These are phyloP conservation scores for Cryptosporidium tyzzeri DNA, from an alignment of 169 alveolate species.

Conservation along the genomic window DNA sequence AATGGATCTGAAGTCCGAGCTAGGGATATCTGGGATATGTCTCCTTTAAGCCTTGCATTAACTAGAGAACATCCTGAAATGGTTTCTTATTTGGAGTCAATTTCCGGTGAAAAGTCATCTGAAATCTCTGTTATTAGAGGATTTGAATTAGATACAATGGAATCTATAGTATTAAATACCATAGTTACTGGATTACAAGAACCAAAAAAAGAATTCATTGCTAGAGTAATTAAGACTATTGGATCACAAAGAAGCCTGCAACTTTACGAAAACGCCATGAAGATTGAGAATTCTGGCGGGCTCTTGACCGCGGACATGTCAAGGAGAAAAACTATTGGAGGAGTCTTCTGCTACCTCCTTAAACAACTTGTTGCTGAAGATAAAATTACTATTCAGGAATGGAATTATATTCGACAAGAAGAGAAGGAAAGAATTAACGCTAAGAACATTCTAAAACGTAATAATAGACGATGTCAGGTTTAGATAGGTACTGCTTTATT, in stretches of 20 bases:
- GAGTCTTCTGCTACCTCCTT: conserved; percentile 88
- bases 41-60: conserved; percentile 84
- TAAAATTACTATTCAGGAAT: conserved; percentile 85
- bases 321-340: conserved; percentile 89
- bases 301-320: conserved; percentile 86
- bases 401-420: conserved; percentile 86
- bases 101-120: conserved; percentile 20
- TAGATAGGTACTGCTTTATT: conserved; percentile 2
- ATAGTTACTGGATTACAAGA: conserved; percentile 86
- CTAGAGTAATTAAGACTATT: conserved; percentile 83
- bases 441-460: conserved; percentile 76
- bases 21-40: conserved; percentile 85
- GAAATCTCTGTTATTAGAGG: conserved; percentile 18
- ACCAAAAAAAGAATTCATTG: conserved; percentile 84
- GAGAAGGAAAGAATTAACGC: conserved; percentile 87
- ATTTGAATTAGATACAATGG: conserved; percentile 70
- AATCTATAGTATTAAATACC: conserved; percentile 83
- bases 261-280: conserved; percentile 84
- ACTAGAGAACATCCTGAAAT: conserved; percentile 79
- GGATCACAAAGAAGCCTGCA: conserved; percentile 85
- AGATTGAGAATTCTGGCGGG: conserved; percentile 88
- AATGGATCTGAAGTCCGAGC: conserved; percentile 81
- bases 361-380: conserved; percentile 84
- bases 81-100: conserved; percentile 77
- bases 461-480: conserved; percentile 44